Evolutionary conservation across 2,329 filamentous ascomycete genomes (phyloP), one percentile per base, ranked within the genome.

Genomic region (Nothophoma quercina): DNA sequence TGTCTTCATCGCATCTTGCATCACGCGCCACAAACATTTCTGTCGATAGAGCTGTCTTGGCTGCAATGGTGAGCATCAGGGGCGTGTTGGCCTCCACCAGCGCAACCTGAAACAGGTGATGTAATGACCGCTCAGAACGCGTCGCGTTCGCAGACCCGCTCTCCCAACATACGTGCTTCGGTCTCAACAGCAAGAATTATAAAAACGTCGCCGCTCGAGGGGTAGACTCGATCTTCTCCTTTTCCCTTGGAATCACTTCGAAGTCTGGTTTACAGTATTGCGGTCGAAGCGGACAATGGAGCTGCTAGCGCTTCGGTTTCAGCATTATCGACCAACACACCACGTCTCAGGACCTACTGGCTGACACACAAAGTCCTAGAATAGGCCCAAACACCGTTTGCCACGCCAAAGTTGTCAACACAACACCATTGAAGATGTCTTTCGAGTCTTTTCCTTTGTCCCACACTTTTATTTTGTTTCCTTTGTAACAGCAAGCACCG

Each of bases 291-390:
- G n/a, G 21, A 10, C 5, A 23, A 22, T 18, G 8, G 38, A 3
- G 21, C 15, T 25, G 7, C 28, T 21, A 33, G 33, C 32, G 38
- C 43, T 25, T 53, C 26, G 25, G 50, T 48, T 48, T 53, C 50
- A 52, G 36, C 49, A 25, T 19, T 25, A 12, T 42, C 34, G 38
- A 25, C 42, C 38, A 47, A 28, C 32, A 12, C 30, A 38, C 32
- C 50, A 33, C 23, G 50, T 53, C 38, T 53, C 50, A 53, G 38
- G 34, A 43, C 15, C 13, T 44, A 34, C 26, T 42, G 38, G 50
- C 38, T 53, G 50, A 53, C n/a, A 53, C 50, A 43, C 21, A 28
- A 13, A 18, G 18, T 23, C 38, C 39, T 15, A 28, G 34, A 28
- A 39, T 44, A 44, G 39, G n/a, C 13, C 18, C 34, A 33, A 33